Evolutionary conservation across 805 yeast genomes (phyloP).

Genomic region (Yarrowia sp.): DNA sequence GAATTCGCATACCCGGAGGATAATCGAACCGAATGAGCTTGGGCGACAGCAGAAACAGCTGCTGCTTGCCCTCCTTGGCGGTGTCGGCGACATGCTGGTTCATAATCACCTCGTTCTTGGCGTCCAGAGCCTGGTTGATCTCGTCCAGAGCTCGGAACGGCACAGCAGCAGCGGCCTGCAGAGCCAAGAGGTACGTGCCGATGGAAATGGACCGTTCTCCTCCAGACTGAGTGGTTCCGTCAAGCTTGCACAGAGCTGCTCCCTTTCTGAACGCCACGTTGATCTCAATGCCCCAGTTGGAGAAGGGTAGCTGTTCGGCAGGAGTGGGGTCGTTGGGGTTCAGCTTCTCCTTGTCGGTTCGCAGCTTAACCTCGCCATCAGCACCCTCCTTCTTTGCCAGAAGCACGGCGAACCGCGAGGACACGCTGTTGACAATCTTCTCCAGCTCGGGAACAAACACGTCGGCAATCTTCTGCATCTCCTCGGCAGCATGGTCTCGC

Average conservation of each 20-base stretch:
- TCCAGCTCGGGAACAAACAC: constrained; percentile 18
- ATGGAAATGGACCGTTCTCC: constrained; percentile 98
- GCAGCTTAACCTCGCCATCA: not conserved
- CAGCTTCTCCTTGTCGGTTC: not conserved
- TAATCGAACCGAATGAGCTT: constrained; percentile 32
- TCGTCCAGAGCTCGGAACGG: constrained; percentile 97
- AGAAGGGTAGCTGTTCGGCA: constrained; percentile 48
- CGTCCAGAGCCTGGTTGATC: constrained; percentile 99
- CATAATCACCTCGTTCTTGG: constrained; percentile 67
- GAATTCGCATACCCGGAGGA: constrained; percentile 15
- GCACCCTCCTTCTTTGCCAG: constrained; percentile 4
- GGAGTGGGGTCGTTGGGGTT: not conserved
- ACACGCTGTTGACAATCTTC: not conserved
- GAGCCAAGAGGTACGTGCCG: constrained; percentile 83
- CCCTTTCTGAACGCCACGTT: constrained; percentile 84
- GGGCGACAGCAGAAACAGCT: constrained; percentile 37
- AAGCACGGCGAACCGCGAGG: not conserved
- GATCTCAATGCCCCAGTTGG: constrained; percentile 85
- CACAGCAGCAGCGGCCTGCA: constrained; percentile 85
- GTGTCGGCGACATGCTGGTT: constrained; percentile 31
- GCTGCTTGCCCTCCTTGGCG: not conserved
- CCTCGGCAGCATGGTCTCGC: constrained; percentile 6
- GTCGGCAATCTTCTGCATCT: constrained; percentile 11
- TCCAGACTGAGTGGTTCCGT: constrained; percentile 92
- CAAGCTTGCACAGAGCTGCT: constrained; percentile 71